These are phyloP conservation scores for Penicillium polonicum DNA, from an alignment of 2,329 filamentous ascomycete genomes.

Conservation along the genomic window DNA sequence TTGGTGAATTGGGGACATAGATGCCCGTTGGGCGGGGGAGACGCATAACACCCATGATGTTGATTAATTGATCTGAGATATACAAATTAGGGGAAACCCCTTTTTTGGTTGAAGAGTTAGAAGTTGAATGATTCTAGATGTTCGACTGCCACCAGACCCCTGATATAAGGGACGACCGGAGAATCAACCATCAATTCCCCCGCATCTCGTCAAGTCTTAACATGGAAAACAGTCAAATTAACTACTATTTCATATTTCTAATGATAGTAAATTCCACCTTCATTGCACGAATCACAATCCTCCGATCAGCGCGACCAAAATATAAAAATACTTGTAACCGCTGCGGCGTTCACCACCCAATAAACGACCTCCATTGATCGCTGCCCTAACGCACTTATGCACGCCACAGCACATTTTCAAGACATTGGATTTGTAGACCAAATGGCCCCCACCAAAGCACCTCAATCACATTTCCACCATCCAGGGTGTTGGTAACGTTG, in stretches of 20 bases:
- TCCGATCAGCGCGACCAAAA: slow-evolving; percentile 14
- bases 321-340: slow-evolving; percentile 23
- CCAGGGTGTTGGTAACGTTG: slow-evolving; percentile 7
- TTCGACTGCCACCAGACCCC: not conserved
- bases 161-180: slow-evolving; percentile 20
- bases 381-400: slow-evolving; percentile 12
- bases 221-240: slow-evolving; percentile 16
- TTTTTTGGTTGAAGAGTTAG: not conserved
- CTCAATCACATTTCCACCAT: slow-evolving; percentile 10
- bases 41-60: slow-evolving; percentile 37
- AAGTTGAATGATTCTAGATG: not conserved
- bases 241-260: slow-evolving; percentile 17
- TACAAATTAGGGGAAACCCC: not conserved
- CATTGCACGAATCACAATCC: slow-evolving; percentile 13
- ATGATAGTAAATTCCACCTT: slow-evolving; percentile 18
- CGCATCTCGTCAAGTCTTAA: slow-evolving; percentile 14
- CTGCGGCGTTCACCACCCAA: slow-evolving; percentile 23
- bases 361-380: slow-evolving; percentile 1
- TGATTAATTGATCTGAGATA: not conserved
- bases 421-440: not conserved
- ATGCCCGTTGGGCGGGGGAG: slow-evolving; percentile 37
- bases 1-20: slow-evolving; percentile 37
- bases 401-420: slow-evolving; percentile 15
- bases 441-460: not conserved
- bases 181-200: slow-evolving; percentile 12